phyloP scores from a whole-genome alignment of 2,329 filamentous ascomycete genomes.

The Sporothrix curviconia region DNA sequence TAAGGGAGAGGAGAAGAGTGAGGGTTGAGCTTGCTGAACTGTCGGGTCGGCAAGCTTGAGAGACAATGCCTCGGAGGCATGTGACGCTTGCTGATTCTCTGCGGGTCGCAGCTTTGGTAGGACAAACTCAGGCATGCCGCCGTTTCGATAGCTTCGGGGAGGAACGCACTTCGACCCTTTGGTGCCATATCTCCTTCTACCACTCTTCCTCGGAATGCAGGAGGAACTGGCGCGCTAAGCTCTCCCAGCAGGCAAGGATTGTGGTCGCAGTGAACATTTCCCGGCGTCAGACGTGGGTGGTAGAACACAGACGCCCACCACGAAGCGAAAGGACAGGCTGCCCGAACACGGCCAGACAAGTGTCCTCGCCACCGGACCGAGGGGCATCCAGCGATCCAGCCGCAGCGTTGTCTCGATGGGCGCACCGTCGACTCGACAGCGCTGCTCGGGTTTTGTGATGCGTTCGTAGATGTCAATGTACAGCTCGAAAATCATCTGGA shows the following conservation, averaged over 20 bases:
- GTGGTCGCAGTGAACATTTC: slow-evolving; percentile 50
- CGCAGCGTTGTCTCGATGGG: slow-evolving; percentile 43
- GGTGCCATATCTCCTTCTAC: no score
- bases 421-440: slow-evolving; percentile 44
- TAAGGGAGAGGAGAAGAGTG: slow-evolving; percentile 95
- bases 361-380: no score
- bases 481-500: slow-evolving; percentile 56
- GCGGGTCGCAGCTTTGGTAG: no score
- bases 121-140: slow-evolving; percentile 43
- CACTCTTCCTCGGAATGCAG: no score
- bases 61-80: no score
- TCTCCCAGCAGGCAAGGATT: slow-evolving; percentile 53
- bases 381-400: slow-evolving; percentile 47
- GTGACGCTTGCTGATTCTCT: no score
- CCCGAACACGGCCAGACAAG: no score
- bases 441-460: slow-evolving; percentile 50
- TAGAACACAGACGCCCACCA: slow-evolving; percentile 53
- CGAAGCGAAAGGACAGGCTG: slow-evolving; percentile 43
- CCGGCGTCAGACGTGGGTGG: slow-evolving; percentile 46
- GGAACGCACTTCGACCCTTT: no score
- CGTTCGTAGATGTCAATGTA: slow-evolving; percentile 56
- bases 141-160: no score
- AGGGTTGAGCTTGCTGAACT: slow-evolving; percentile 86
- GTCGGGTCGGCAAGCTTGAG: slow-evolving; percentile 79
- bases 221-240: slow-evolving; percentile 49